phyloP scores from a whole-genome alignment of 345 rosid species.

The Populus alba region DNA sequence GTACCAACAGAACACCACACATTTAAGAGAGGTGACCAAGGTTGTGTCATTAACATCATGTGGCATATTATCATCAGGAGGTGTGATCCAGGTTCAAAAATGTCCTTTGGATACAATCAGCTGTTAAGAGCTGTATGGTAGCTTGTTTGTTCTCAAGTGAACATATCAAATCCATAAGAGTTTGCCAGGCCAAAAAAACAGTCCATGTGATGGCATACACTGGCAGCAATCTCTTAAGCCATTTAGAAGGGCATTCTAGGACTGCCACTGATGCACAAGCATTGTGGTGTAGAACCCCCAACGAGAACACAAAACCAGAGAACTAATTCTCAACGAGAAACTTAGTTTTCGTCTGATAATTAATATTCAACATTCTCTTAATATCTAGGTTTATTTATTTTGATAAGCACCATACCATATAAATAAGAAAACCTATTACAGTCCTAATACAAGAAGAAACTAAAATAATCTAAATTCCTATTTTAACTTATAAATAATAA shows the following conservation, averaged over 20 bases:
- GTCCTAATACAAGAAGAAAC: background rate
- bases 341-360: too few relatives aligned
- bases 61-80: background rate
- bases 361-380: background rate
- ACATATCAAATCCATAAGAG: background rate
- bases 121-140: background rate
- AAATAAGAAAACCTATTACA: background rate
- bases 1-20: too few relatives aligned
- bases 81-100: background rate
- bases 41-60: background rate
- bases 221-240: too few relatives aligned
- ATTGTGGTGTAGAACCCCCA: too few relatives aligned
- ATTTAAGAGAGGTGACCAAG: background rate
- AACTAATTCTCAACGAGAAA: too few relatives aligned
- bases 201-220: too few relatives aligned
- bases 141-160: background rate
- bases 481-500: background rate
- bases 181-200: background rate
- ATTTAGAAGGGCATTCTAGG: too few relatives aligned
- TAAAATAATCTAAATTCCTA: background rate
- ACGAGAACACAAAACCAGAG: too few relatives aligned
- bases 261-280: too few relatives aligned
- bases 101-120: background rate
- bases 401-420: background rate
- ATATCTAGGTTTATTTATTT: background rate